Percentiles rank a stretch among this genome's conserved stretches.
phyloP scores from a whole-genome alignment of 2,329 filamentous ascomycete species.

The Pestalotiopsis fici region DNA sequence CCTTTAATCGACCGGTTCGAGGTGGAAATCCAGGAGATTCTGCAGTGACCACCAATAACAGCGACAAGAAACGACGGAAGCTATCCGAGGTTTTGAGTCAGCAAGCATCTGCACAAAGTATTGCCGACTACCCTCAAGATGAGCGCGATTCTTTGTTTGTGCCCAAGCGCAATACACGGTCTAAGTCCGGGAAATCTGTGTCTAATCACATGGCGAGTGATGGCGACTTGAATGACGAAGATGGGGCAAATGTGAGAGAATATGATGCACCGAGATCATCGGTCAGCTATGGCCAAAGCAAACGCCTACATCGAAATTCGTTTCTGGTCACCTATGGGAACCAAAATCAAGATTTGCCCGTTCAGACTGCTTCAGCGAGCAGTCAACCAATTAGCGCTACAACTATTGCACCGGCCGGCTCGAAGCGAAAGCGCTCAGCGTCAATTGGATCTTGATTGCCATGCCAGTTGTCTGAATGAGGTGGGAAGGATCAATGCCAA shows the following conservation, averaged over 20 bases:
- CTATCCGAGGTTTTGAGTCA: too few species aligned
- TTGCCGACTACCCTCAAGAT: neutral
- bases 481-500: neutral
- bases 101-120: neutral
- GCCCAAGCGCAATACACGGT: neutral
- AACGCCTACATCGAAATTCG: neutral
- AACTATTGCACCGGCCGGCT: neutral
- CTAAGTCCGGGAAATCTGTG: neutral
- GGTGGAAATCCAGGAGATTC: constrained; percentile 11
- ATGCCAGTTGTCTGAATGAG: neutral
- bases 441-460: neutral
- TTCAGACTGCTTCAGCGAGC: neutral
- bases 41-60: neutral
- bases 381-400: neutral
- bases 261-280: constrained; percentile 1
- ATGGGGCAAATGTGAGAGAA: constrained; percentile 4
- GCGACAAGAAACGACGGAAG: constrained; percentile 10
- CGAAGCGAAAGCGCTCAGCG: neutral
- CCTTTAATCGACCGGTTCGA: constrained; percentile 29
- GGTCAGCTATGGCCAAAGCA: neutral
- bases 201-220: neutral
- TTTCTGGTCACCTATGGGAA: neutral
- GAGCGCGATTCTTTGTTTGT: neutral
- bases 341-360: neutral
- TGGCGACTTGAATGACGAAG: neutral